These are phyloP conservation scores for Ampelomyces quisqualis DNA, from an alignment of 2,329 filamentous ascomycete genomes.

Conservation along the genomic window DNA sequence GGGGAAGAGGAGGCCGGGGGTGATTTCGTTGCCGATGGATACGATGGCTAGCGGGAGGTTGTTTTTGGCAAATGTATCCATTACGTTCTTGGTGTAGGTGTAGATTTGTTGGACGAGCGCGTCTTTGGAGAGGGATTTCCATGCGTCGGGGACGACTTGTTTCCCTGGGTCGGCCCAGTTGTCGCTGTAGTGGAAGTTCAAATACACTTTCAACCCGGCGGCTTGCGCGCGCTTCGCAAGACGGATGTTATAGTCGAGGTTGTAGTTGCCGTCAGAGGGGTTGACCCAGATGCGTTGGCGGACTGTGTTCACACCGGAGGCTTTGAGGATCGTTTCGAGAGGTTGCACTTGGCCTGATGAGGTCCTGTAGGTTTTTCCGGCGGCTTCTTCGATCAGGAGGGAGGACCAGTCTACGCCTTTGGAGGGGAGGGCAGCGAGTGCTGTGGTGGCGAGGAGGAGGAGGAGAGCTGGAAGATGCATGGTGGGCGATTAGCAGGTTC, in stretches of 20 bases:
- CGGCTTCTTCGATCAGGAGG: slow-evolving; percentile 61
- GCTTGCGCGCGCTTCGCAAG: slow-evolving; percentile 66
- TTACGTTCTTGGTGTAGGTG: slow-evolving; percentile 66
- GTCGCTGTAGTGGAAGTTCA: slow-evolving; percentile 68
- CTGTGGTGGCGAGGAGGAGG: slow-evolving; percentile 23
- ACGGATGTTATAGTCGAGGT: slow-evolving; percentile 68
- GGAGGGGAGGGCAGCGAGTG: slow-evolving; percentile 57
- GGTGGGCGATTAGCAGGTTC: slow-evolving; percentile 3
- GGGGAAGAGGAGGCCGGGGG: slow-evolving; percentile 65
- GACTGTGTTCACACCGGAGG: slow-evolving; percentile 66
- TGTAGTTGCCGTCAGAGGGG: slow-evolving; percentile 60
- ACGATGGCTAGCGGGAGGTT: slow-evolving; percentile 62
- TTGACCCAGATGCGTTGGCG: slow-evolving; percentile 74
- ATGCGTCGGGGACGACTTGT: slow-evolving; percentile 64
- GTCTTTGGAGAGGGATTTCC: slow-evolving; percentile 59
- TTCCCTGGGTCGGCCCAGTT: slow-evolving; percentile 69
- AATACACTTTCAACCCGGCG: slow-evolving; percentile 60
- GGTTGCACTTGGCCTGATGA: slow-evolving; percentile 54
- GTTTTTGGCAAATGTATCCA: slow-evolving; percentile 60
- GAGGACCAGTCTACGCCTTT: slow-evolving; percentile 73
- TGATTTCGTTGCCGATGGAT: slow-evolving; percentile 74
- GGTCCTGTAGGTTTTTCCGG: slow-evolving; percentile 63
- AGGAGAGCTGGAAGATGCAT: slow-evolving; percentile 35
- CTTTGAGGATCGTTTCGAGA: slow-evolving; percentile 63
- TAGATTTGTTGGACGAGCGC: slow-evolving; percentile 63